A percentile compares a stretch with the other conserved stretches of the same genome.
phyloP scores from a whole-genome alignment of 2,329 filamentous ascomycete species.

The Coleophoma cylindrospora region DNA sequence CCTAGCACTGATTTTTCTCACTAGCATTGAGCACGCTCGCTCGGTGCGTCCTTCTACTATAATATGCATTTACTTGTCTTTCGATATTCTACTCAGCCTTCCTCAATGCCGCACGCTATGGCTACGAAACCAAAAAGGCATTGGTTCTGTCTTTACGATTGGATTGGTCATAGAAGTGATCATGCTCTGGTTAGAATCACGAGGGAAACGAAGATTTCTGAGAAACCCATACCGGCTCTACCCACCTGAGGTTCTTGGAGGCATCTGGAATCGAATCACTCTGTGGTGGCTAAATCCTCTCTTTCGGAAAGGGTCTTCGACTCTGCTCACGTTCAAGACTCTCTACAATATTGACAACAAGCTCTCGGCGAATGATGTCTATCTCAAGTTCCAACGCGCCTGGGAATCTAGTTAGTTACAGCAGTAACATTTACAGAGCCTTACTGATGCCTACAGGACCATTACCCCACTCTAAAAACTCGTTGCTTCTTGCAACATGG shows the following conservation, averaged over 20 bases:
- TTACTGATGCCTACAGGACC: neutral
- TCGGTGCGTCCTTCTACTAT: neutral
- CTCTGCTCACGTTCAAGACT: neutral
- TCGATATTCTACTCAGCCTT: neutral
- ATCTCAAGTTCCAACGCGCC: no score
- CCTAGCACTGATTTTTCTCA: no score
- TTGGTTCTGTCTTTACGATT: neutral
- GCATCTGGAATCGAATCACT: conserved; percentile 23
- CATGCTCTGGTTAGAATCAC: neutral
- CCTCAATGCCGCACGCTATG: neutral
- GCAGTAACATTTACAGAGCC: neutral
- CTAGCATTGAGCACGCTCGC: neutral
- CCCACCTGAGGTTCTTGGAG: conserved; percentile 16
- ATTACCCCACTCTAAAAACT: neutral
- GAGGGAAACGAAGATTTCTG: neutral
- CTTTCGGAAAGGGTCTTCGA: conserved; percentile 10
- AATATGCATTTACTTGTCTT: neutral
- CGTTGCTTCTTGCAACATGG: neutral
- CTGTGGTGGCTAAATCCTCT: conserved; percentile 32
- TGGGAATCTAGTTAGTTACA: no score
- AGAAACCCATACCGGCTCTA: neutral
- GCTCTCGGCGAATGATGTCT: neutral
- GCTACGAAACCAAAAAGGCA: neutral
- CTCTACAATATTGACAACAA: neutral
- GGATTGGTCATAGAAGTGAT: neutral